phyloP scores from a whole-genome alignment of 108 stramenopile genomes.

The Parietichytrium sp. region DNA sequence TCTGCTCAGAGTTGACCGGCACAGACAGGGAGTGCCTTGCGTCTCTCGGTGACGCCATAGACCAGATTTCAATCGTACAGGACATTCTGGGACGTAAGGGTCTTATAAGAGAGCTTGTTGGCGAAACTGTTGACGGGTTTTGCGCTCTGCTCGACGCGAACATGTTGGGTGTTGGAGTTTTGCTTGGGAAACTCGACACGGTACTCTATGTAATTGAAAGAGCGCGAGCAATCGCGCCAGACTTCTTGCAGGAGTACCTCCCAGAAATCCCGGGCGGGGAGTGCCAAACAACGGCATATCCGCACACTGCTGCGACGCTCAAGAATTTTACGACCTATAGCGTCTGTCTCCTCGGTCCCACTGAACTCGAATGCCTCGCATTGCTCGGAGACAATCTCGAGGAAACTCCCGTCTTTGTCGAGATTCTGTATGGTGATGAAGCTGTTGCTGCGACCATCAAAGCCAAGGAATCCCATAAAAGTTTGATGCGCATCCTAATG shows the following conservation, averaged over 20 bases:
- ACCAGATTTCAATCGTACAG: neutral
- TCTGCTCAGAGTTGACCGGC: neutral
- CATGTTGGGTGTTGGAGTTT: neutral
- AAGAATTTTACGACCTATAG: neutral
- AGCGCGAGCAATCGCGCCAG: neutral
- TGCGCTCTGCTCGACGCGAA: neutral
- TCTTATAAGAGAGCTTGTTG: neutral
- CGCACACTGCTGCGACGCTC: neutral
- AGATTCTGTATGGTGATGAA: neutral
- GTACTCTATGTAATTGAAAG: neutral
- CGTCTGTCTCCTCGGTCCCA: neutral
- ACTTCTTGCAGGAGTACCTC: neutral
- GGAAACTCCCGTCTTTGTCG: neutral
- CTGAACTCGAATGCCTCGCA: constrained; percentile 17
- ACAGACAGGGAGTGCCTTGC: neutral
- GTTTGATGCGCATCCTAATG: constrained; percentile 11
- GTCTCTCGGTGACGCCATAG: neutral
- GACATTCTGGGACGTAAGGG: neutral
- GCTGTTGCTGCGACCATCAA: neutral
- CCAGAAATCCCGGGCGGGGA: constrained; percentile 6
- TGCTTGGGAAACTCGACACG: neutral
- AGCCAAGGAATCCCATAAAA: too few relatives aligned
- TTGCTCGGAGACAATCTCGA: constrained; percentile 28
- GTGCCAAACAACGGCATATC: neutral
- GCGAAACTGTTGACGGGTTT: neutral